Base-by-base conservation (phyloP, 78 protist species). In the Dictyostelium firmibasis region DNA sequence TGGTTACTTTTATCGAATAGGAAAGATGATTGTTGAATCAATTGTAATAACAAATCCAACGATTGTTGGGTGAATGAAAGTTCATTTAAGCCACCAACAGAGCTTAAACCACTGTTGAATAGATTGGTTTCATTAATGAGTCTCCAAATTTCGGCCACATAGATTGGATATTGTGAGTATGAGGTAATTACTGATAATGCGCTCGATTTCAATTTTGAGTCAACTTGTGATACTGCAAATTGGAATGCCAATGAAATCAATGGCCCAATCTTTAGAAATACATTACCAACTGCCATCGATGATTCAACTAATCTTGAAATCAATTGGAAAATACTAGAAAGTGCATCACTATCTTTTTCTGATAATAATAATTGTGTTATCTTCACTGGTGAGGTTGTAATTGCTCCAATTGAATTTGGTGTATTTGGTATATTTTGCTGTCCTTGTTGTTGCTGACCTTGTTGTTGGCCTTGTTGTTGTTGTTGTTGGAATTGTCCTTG, bases 41-140 rank as follows among this genome's bases (percentile, higher is more conserved):
- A 23, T 20, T 33, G 57, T 23, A 47, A 86, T 31, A 81, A 38
- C 20, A 89, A 62, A n/a, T 64, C 83, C 23, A 89, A 64, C 23
- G 85, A 89, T 47, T 81, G 94, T 29, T 89, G 84, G 25, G 83
- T 69, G 23, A 81, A 69, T 7, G 83, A 81, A 2, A 43, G 79
- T 7, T 88, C 86, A 20, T 50, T 72, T 47, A 27, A 6, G 6
- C 35, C 84, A 27, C 70, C 35, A 41, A n/a, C 57, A n/a, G 70
- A 29, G 36, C 69, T 60, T 1, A 87, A 10, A 44, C 86, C 78
- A 78, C 41, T 43, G 2, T 36, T 69, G 70, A 87, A 78, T 6
- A 87, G 41, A 36, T 79, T 25, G 33, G 93, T 77, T 20, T 78
- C 86, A 29, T 62, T 87, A 9, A 64, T 23, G 4, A 78, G 29